Conservation (phyloP, 805 yeast genomes). For the Huiozyma sinensis region DNA sequence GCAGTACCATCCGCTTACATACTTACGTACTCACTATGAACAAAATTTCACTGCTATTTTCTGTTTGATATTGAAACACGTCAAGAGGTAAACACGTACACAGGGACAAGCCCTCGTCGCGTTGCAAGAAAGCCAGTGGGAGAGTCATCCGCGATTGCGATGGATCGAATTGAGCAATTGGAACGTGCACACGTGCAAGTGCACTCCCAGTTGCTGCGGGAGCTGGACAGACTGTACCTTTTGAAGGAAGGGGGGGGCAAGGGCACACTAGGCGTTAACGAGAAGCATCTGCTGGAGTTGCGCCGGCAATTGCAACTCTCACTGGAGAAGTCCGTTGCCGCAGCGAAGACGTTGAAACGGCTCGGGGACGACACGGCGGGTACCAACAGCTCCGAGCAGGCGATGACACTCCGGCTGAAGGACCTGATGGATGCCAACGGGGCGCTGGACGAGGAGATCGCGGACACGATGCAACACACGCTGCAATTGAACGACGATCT, state of each 20-base stretch:
- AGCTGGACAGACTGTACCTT: conserved; percentile 27
- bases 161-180: conserved; percentile 11
- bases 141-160: background rate
- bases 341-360: conserved; percentile 8
- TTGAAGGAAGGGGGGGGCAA: conserved; percentile 7
- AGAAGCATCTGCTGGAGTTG: background rate
- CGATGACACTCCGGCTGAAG: conserved; percentile 8
- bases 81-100: no score
- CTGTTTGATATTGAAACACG: no score
- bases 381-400: conserved; percentile 7
- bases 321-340: conserved; percentile 16
- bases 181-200: conserved; percentile 25
- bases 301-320: conserved; percentile 11
- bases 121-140: no score
- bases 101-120: no score
- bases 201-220: conserved; percentile 24
- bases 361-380: background rate
- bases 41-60: no score
- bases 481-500: background rate
- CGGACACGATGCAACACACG: background rate
- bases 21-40: no score
- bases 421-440: conserved; percentile 12
- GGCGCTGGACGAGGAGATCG: conserved; percentile 7
- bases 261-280: background rate
- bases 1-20: no score